These are phyloP conservation scores for Cladosporium sp. DNA, from an alignment of 2,329 filamentous ascomycete species.

Conservation along the genomic window DNA sequence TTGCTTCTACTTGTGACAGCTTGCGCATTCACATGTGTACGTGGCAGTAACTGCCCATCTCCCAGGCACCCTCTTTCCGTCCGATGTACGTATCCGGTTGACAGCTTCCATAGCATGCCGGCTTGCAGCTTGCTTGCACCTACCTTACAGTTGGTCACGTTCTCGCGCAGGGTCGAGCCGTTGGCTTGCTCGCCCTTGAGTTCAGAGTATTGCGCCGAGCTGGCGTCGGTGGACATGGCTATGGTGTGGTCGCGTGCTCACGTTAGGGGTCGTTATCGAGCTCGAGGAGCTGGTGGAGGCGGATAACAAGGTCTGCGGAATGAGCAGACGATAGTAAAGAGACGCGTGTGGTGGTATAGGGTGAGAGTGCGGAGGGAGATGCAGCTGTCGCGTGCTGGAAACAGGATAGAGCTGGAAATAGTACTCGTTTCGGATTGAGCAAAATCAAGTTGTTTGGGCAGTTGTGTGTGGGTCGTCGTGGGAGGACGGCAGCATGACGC, in stretches of 20 bases:
- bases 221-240: slow-evolving; percentile 7
- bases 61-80: slow-evolving; percentile 10
- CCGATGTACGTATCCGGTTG: slow-evolving; percentile 1
- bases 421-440: slow-evolving; percentile 4
- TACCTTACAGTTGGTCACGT: slow-evolving; percentile 10
- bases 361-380: neutral
- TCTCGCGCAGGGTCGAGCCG: neutral
- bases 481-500: slow-evolving; percentile 4
- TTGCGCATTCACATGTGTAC: neutral
- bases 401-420: neutral
- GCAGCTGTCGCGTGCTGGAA: slow-evolving; percentile 1
- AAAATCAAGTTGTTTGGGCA: slow-evolving; percentile 10
- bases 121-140: neutral
- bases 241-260: slow-evolving; percentile 11
- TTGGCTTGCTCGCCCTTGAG: neutral
- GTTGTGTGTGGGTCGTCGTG: neutral
- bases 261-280: neutral
- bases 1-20: neutral
- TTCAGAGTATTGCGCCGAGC: neutral
- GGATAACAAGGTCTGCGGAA: neutral
- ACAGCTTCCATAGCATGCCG: neutral
- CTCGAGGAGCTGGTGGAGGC: neutral
- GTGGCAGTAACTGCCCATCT: neutral
- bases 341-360: neutral
- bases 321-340: neutral